Percentiles rank a stretch among this genome's conserved stretches.
phyloP scores from a whole-genome alignment of 164 flowering plant species.

The Cinnamomum micranthum region DNA sequence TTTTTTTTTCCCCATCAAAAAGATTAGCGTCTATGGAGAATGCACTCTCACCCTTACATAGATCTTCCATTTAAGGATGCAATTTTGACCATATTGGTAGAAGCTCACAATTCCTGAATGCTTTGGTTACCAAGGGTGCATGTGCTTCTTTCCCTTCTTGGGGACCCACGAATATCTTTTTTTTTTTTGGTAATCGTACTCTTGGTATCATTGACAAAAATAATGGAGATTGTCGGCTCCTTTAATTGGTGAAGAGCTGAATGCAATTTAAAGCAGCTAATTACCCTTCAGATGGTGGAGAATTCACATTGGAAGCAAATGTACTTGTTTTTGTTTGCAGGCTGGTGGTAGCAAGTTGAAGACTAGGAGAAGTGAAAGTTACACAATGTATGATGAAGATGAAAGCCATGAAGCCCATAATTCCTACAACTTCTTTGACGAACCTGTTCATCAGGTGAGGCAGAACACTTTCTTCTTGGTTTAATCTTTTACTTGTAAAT shows the following conservation, averaged over 20 bases:
- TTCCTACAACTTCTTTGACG: background rate
- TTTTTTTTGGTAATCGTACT: background rate
- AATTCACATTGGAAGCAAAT: background rate
- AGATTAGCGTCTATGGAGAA: too few species aligned
- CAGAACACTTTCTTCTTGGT: background rate
- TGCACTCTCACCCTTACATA: too few species aligned
- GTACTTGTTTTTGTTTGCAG: constrained; percentile 26
- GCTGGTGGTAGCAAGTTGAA: constrained; percentile 31
- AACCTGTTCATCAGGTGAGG: constrained; percentile 9
- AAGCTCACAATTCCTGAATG: too few species aligned
- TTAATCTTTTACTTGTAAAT: background rate
- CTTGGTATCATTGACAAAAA: background rate
- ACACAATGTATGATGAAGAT: constrained; percentile 25
- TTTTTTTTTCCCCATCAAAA: too few species aligned
- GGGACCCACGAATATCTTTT: too few species aligned
- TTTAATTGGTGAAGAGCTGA: background rate
- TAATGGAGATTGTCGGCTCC: background rate
- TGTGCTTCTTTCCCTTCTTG: too few species aligned
- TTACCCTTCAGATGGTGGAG: background rate
- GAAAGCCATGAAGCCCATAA: constrained; percentile 17
- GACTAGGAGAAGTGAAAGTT: constrained; percentile 1
- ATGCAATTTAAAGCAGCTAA: background rate
- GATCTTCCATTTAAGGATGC: too few species aligned
- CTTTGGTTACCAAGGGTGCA: too few species aligned
- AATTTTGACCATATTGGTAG: too few species aligned